Percentiles rank a stretch among this genome's conserved stretches.
Evolutionary conservation across 805 yeast genomes (phyloP).

Genomic region (Wickerhamomyces alni): DNA sequence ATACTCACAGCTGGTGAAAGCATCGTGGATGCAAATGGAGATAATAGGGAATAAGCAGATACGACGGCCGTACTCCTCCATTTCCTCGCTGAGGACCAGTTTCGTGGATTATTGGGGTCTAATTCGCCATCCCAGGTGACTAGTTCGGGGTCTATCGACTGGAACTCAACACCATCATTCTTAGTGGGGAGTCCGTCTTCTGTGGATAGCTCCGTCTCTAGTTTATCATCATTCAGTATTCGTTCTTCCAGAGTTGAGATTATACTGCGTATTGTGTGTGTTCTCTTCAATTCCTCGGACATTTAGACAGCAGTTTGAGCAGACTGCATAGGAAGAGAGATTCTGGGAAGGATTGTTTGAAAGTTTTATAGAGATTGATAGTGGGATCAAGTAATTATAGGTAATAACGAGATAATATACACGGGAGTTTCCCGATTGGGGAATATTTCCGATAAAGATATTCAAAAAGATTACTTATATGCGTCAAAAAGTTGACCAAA

Average conservation of each 20-base stretch:
- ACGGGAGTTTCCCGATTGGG: too few relatives aligned
- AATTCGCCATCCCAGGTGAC: conserved; percentile 64
- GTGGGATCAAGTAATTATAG: too few relatives aligned
- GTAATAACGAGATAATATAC: too few relatives aligned
- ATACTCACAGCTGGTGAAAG: conserved; percentile 52
- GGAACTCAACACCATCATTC: conserved; percentile 48
- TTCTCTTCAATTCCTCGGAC: background rate
- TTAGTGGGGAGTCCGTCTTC: conserved; percentile 24
- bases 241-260: conserved; percentile 1
- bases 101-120: conserved; percentile 58
- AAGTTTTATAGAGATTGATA: too few relatives aligned
- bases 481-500: too few relatives aligned
- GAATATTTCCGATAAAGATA: too few relatives aligned
- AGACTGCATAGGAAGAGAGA: too few relatives aligned
- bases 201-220: background rate
- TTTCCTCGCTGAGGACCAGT: conserved; percentile 45
- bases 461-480: too few relatives aligned
- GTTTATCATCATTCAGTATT: background rate
- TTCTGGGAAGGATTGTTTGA: too few relatives aligned
- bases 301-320: background rate
- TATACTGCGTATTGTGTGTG: background rate
- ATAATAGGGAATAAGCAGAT: conserved; percentile 47
- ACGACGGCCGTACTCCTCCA: conserved; percentile 41
- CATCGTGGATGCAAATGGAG: conserved; percentile 60
- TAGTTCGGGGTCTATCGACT: conserved; percentile 53